Evolutionary conservation across 495 filamentous ascomycete species (phyloP), one percentile per base, ranked within the genome.

Genomic region (Hypomontagnella submonticulosa): DNA sequence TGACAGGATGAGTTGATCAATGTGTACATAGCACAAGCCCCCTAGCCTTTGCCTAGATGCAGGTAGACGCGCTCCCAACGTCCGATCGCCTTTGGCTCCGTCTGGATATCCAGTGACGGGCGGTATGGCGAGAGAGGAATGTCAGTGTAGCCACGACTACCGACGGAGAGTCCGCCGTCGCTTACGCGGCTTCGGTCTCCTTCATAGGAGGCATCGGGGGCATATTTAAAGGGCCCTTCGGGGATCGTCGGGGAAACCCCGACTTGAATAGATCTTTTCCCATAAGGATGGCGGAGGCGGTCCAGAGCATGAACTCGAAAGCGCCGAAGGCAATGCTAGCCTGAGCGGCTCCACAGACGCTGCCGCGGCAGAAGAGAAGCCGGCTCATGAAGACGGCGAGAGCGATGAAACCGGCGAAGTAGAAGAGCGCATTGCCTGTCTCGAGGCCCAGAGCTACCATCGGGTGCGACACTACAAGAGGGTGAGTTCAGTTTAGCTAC

Each of bases 401-500:
- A 0, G 90, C 89, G 70, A 92, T 82, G 73, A 90, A 93, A 33
- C 90, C 90, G 0, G 87, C 81, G 76, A 97, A 90, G 90, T 90
- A 94, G 81, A 95, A 91, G 52, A 93, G 76, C 75, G 85, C 84
- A 51, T 91, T 93, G 41, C 87, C 50, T 37, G 76, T 69, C 70
- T 93, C 91, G 49, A 91, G 66, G 18, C 75, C 83, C 4, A 90
- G 75, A 36, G 89, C 78, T n/a, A 77, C 80, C 61, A 83, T 85
- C 20, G 82, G 84, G 75, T 88, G 83, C 11, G 82, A 76, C 32
- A 84, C 73, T 71, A 74, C 1, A 74, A 76, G 49, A 81, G 76
- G 12, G 32, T 33, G 32, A 63, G 56, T 65, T 52, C 57, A 6
- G 23, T 13, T 8, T 19, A 12, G 13, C 8, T 27, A 46, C 12